Evolutionary conservation across 2,329 filamentous ascomycete species (phyloP).

Genomic region (Cladosporium sp.): DNA sequence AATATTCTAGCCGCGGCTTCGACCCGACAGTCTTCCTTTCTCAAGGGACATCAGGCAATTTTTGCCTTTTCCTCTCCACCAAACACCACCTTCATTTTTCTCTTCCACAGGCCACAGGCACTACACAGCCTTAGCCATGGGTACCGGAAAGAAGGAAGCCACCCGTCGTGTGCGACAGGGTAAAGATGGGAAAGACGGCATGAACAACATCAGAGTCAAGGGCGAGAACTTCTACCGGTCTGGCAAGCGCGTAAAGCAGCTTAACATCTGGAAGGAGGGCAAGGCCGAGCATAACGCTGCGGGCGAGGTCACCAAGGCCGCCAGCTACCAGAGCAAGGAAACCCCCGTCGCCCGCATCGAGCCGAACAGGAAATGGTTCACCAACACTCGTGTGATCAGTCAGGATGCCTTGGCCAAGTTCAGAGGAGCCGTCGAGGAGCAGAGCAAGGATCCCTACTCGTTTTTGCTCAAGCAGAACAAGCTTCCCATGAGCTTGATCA

Average conservation of each 20-base stretch:
- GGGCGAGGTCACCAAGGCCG: constrained; percentile 82
- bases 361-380: constrained; percentile 97
- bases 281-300: constrained; percentile 77
- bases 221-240: constrained; percentile 95
- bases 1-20: constrained; percentile 15
- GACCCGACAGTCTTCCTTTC: background rate
- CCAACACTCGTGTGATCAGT: constrained; percentile 85
- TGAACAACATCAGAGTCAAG: constrained; percentile 88
- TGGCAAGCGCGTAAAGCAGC: constrained; percentile 83
- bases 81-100: constrained; percentile 1
- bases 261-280: constrained; percentile 90
- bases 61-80: constrained; percentile 11
- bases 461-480: constrained; percentile 98
- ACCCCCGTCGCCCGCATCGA: constrained; percentile 83
- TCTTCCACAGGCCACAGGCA: constrained; percentile 11
- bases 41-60: constrained; percentile 15
- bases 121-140: constrained; percentile 59
- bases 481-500: constrained; percentile 90
- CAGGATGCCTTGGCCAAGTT: constrained; percentile 87
- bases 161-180: constrained; percentile 80
- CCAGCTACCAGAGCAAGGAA: constrained; percentile 80
- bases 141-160: constrained; percentile 88
- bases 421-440: constrained; percentile 87
- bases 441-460: constrained; percentile 85
- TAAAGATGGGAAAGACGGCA: constrained; percentile 73